phyloP scores from a whole-genome alignment of 225 moss, liverwort and hornwort species.

The Marchantia paleacea region DNA sequence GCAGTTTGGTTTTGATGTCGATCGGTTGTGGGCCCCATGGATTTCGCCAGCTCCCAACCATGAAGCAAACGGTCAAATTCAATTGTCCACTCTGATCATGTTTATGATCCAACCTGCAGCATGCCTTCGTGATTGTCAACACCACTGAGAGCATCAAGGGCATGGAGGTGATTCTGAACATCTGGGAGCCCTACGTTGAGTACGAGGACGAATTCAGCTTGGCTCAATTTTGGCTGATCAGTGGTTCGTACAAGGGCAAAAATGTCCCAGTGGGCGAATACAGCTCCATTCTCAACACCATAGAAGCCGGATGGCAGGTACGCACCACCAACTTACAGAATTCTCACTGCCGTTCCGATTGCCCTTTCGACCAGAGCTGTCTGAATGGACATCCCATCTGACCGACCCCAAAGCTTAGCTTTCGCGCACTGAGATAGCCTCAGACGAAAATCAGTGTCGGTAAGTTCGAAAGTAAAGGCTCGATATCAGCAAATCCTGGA shows the following conservation, averaged over 20 bases:
- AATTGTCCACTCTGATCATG: neutral
- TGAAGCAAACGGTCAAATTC: too few species aligned
- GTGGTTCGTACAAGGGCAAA: slow-evolving; percentile 17
- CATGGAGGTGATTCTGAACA: slow-evolving; percentile 23
- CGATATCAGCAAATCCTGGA: too few species aligned
- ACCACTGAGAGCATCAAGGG: slow-evolving; percentile 4
- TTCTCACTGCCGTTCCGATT: too few species aligned
- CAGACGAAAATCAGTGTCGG: too few species aligned
- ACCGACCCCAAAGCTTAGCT: too few species aligned
- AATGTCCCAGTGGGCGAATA: neutral
- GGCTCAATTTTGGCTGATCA: slow-evolving; percentile 28
- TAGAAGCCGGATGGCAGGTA: slow-evolving; percentile 30
- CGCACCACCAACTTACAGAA: neutral
- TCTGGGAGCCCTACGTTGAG: slow-evolving; percentile 24
- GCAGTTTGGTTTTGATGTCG: too few species aligned
- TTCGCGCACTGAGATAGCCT: too few species aligned
- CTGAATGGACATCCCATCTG: too few species aligned
- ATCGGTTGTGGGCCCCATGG: too few species aligned
- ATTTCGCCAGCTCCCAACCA: too few species aligned
- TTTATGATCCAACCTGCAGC: slow-evolving; percentile 1
- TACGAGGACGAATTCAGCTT: slow-evolving; percentile 23
- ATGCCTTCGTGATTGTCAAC: slow-evolving; percentile 11
- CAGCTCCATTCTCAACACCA: slow-evolving; percentile 19
- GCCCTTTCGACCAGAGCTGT: too few species aligned
- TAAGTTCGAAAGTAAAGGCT: too few species aligned